Base-by-base conservation (phyloP, 768 basidiomycete genomes). In the Boletus reticuloceps region DNA sequence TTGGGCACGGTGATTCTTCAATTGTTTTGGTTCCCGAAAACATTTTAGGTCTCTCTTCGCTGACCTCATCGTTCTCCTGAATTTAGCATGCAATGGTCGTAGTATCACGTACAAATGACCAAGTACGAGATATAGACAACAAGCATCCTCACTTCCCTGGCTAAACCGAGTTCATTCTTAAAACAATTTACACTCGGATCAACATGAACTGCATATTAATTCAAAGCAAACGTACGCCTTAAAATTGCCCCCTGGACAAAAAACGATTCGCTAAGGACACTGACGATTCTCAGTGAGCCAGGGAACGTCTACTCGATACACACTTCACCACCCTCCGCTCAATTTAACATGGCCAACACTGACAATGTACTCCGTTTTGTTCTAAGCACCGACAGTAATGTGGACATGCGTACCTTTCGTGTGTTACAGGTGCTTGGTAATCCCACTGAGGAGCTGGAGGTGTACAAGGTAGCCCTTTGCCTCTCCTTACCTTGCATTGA, bases 321-420 rank as follows among this genome's bases (percentile, higher is more conserved):
- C 29, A 38, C 39, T n/a, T 8, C 41, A 22, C 31, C 29, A 4
- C 44, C 10, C 39, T 34, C n/a, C 40, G 22, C 42, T 42, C 47
- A 12, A n/a, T n/a, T 41, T 37, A 40, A 56, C 43, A 71, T 76
- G 72, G 37, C 70, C 40, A 56, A 64, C n/a, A 63, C 66, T 55
- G 74, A 77, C 58, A 58, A 77, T 56, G 56, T 72, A 44, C 69
- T 82, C 43, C 72, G 68, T 8, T 75, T 81, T 57, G 61, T 66
- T 11, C 74, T 67, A 54, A 60, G 72, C 22, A 59, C 63, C 29
- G 65, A 68, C 20, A 43, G 58, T 8, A 65, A 64, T 32, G 47
- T 62, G 10, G 78, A 82, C 64, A 64, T 72, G 56, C 79, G 82
- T 36, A 75, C 79, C 4, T 77, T 80, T 61, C 72, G 72, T 6